Percentiles rank a stretch among this genome's conserved stretches.
Evolutionary conservation across 2,329 filamentous ascomycete genomes (phyloP).

Genomic region (Aspergillus chevalieri): DNA sequence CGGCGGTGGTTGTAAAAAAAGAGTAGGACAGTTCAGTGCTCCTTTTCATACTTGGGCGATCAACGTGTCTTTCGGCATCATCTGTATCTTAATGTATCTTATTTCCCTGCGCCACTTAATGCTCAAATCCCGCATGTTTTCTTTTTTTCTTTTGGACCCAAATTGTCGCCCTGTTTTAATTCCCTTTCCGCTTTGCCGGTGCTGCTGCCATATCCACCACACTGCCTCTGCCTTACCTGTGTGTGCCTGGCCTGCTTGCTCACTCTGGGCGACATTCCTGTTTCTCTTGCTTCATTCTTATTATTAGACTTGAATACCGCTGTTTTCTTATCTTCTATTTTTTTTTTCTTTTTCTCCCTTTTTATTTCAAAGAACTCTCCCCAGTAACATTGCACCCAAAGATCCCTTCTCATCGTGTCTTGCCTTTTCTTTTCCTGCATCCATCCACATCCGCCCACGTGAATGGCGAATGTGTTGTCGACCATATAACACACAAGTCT

Average conservation of each 20-base stretch:
- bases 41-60: not conserved
- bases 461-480: not conserved
- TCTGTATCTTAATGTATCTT: not conserved
- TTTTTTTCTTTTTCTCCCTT: not conserved
- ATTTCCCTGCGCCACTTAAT: not conserved
- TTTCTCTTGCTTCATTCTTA: not conserved
- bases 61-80: not conserved
- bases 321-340: not conserved
- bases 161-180: not conserved
- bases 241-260: too few species aligned
- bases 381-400: not conserved
- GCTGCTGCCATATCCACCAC: too few species aligned
- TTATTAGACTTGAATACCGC: too few species aligned
- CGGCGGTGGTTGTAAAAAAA: not conserved
- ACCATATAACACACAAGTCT: not conserved
- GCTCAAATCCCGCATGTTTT: not conserved
- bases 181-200: not conserved
- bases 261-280: not conserved
- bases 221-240: too few species aligned
- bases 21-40: not conserved
- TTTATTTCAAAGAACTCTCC: not conserved
- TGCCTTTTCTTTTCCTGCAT: not conserved
- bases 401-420: not conserved
- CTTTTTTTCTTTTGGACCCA: not conserved
- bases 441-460: not conserved